phyloP scores from a whole-genome alignment of 23 red algal species.

The Gracilaria vermiculophylla region DNA sequence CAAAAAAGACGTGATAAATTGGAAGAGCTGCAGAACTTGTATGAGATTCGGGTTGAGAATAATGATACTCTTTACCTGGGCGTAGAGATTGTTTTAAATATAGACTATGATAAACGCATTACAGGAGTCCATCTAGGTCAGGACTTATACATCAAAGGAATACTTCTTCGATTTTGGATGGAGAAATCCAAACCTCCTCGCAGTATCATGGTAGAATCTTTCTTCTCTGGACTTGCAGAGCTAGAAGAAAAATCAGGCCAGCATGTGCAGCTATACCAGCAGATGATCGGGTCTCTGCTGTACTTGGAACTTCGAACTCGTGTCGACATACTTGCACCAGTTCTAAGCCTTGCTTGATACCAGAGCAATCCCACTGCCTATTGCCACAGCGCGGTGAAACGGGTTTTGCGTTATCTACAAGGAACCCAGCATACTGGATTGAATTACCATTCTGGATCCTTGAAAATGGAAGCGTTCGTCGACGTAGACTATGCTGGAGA shows the following conservation, averaged over 20 bases:
- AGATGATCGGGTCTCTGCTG: slow-evolving; percentile 1
- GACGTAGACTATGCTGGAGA: slow-evolving; percentile 7
- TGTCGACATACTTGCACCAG: slow-evolving; percentile 6
- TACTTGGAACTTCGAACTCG: slow-evolving; percentile 21
- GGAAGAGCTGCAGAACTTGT: neutral
- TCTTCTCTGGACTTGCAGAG: neutral
- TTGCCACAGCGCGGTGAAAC: slow-evolving; percentile 28
- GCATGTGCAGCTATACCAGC: neutral
- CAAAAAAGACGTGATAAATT: neutral
- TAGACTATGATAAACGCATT: neutral
- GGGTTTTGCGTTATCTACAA: slow-evolving; percentile 8
- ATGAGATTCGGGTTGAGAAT: slow-evolving; percentile 5
- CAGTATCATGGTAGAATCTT: slow-evolving; percentile 1
- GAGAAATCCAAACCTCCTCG: slow-evolving; percentile 5
- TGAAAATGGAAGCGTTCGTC: neutral
- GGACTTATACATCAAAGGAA: neutral
- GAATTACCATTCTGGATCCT: neutral
- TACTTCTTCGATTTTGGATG: neutral
- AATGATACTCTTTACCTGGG: neutral
- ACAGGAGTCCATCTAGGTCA: neutral
- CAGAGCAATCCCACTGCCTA: slow-evolving; percentile 28
- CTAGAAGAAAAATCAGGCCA: neutral
- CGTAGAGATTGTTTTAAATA: neutral
- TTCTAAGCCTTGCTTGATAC: slow-evolving; percentile 8
- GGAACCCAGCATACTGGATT: slow-evolving; percentile 11